Base-by-base conservation (phyloP, 2,329 filamentous ascomycete species). In the Emergomyces orientalis region DNA sequence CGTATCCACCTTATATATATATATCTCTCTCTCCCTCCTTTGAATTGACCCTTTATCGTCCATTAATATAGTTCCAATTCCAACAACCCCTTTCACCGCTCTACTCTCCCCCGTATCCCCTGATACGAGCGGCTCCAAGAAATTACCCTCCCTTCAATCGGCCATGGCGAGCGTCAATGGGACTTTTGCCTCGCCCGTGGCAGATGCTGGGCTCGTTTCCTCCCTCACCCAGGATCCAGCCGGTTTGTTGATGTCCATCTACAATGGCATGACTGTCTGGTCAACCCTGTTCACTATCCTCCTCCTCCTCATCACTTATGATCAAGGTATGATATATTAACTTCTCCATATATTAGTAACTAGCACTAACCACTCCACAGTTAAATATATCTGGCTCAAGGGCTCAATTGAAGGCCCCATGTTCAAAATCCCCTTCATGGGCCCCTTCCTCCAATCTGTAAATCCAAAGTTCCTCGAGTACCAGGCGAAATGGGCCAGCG, bases 391-490 rank as follows among this genome's bases (percentile, higher is more conserved):
- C 68, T 80, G 82, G 71, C 84, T 85, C 70, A 93, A 93, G 76
- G 88, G 89, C 63, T 83, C 84, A 32, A 92, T 94, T 70, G 85
- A 83, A 60, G 90, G 90, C 47, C 89, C 90, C 34, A 69, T 82
- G 54, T 88, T 84, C 81, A 94, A 94, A 77, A 80, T 88, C 63
- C 90, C 90, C 51, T 93, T 94, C 72, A 91, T 97, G 75, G 94
- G 94, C n/a, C 93, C 94, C 5, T 97, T 99, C 77, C 82, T 97
- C 63, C 82, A 97, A 73, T 96, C 91, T 34, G 82, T 97, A 70
- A 87, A 96, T 76, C 94, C 94, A 63, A 90, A 93, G 72, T 97
- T 97, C 75, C 86, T 88, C 65, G 85, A 92, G 72, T 99, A 99
- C 80, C 84, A 92, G 75, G 87, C 83, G 65, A 97, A 97, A 82